Conservation (phyloP, 2,329 filamentous ascomycete genomes). For the Helicocarpus griseus region DNA sequence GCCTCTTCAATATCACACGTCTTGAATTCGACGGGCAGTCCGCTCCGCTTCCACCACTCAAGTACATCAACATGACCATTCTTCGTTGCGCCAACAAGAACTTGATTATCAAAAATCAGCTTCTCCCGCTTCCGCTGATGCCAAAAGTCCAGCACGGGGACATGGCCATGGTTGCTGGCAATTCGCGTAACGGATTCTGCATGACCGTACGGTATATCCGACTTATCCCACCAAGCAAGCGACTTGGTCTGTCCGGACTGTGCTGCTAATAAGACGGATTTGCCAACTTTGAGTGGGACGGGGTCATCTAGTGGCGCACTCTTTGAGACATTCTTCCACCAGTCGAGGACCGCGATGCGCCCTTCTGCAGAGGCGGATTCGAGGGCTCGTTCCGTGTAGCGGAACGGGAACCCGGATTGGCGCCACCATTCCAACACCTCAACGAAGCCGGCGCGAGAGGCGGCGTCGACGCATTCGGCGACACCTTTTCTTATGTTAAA, state of each 20-base stretch:
- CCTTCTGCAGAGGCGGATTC: conserved; percentile 81
- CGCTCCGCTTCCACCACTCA: conserved; percentile 77
- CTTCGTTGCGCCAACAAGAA: conserved; percentile 77
- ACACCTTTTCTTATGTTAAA: conserved; percentile 84
- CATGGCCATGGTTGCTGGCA: conserved; percentile 75
- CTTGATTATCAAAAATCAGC: conserved; percentile 72
- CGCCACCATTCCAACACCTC: conserved; percentile 90
- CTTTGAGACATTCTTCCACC: conserved; percentile 71
- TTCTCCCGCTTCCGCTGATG: conserved; percentile 62
- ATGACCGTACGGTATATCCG: conserved; percentile 67
- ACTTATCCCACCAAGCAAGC: conserved; percentile 80
- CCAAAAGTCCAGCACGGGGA: conserved; percentile 77
- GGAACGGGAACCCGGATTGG: conserved; percentile 64
- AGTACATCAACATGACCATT: conserved; percentile 75
- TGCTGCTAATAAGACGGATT: conserved; percentile 72
- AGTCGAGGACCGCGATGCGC: conserved; percentile 76
- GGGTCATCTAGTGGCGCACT: conserved; percentile 45
- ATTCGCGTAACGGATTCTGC: conserved; percentile 75
- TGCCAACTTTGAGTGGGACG: conserved; percentile 65
- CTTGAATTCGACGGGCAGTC: conserved; percentile 77
- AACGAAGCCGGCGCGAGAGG: conserved; percentile 75
- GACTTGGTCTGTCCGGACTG: conserved; percentile 71
- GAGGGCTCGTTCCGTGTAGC: conserved; percentile 77
- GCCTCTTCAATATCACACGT: conserved; percentile 95
- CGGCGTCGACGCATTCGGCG: conserved; percentile 73